A percentile compares a stretch with the other conserved stretches of the same genome.
Conservation (phyloP, 164 flowering plant species). For the Magnolia changhungtana region DNA sequence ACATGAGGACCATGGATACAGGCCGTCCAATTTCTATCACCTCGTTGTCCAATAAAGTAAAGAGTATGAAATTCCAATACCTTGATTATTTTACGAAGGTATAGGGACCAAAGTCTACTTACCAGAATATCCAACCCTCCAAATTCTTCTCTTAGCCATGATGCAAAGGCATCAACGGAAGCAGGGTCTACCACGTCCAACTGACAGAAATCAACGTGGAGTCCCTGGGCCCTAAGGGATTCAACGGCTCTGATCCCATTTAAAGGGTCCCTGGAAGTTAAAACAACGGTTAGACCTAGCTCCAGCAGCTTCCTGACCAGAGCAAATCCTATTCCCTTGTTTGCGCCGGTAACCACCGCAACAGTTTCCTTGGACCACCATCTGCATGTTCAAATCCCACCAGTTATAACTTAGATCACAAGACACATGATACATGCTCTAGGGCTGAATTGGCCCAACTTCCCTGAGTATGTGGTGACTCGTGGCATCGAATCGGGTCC, state of each 20-base stretch:
- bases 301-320: slow-evolving; percentile 57
- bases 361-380: slow-evolving; percentile 80
- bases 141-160: slow-evolving; percentile 38
- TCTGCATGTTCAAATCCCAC: slow-evolving; percentile 20
- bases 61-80: no score
- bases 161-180: slow-evolving; percentile 50
- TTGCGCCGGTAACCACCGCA: slow-evolving; percentile 80
- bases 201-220: slow-evolving; percentile 34
- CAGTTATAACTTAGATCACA: no score
- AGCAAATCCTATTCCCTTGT: slow-evolving; percentile 78
- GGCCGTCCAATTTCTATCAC: no score
- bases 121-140: slow-evolving; percentile 67
- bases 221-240: slow-evolving; percentile 33
- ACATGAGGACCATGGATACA: background rate
- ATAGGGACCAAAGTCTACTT: slow-evolving; percentile 15
- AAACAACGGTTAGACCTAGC: slow-evolving; percentile 61
- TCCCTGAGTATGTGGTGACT: background rate
- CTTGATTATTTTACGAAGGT: background rate
- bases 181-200: slow-evolving; percentile 58
- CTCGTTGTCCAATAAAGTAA: no score
- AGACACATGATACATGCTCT: no score
- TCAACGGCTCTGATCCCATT: slow-evolving; percentile 55
- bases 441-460: no score
- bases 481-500: no score
- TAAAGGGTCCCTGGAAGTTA: slow-evolving; percentile 57